Conservation (phyloP, 768 basidiomycete genomes). For the Boletus bicolor region DNA sequence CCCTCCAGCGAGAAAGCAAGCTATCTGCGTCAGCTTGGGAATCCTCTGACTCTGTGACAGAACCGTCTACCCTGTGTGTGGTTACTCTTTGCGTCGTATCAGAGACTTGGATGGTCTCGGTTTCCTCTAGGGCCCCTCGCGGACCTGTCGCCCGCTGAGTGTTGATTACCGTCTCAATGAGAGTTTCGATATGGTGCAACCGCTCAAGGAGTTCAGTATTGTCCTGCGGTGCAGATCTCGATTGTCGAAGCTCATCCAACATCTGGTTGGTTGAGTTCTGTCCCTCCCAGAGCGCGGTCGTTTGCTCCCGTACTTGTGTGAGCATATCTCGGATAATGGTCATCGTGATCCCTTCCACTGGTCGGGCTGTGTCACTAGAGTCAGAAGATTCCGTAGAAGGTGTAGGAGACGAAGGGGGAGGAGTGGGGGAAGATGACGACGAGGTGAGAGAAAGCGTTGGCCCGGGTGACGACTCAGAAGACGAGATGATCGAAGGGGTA, state of each 20-base stretch:
- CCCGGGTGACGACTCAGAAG: conserved; percentile 33
- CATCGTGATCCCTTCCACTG: conserved; percentile 32
- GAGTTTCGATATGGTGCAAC: conserved; percentile 23
- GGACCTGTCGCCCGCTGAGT: conserved; percentile 2
- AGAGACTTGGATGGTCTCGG: conserved; percentile 13
- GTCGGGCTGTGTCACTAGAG: conserved; percentile 37
- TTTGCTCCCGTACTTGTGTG: conserved; percentile 55
- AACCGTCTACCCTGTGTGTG: conserved; percentile 17
- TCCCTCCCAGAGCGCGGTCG: conserved; percentile 56
- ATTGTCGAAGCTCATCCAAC: conserved; percentile 58
- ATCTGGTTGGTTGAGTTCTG: conserved; percentile 59
- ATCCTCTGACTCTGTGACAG: conserved; percentile 31
- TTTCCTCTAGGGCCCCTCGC: conserved; percentile 9
- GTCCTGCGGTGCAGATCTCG: conserved; percentile 39
- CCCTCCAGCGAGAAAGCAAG: conserved; percentile 27
- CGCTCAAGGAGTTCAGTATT: conserved; percentile 38
- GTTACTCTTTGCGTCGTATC: conserved; percentile 19
- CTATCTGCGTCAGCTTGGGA: conserved; percentile 26
- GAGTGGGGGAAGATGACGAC: conserved; percentile 32
- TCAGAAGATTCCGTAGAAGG: conserved; percentile 31
- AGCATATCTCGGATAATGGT: conserved; percentile 53
- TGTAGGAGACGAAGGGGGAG: conserved; percentile 36
- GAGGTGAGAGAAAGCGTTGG: conserved; percentile 41
- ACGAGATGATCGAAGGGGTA: conserved; percentile 34
- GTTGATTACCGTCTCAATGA: conserved; percentile 16